Evolutionary conservation across 2,329 filamentous ascomycete genomes (phyloP).

Genomic region (Fusarium multiceps): DNA sequence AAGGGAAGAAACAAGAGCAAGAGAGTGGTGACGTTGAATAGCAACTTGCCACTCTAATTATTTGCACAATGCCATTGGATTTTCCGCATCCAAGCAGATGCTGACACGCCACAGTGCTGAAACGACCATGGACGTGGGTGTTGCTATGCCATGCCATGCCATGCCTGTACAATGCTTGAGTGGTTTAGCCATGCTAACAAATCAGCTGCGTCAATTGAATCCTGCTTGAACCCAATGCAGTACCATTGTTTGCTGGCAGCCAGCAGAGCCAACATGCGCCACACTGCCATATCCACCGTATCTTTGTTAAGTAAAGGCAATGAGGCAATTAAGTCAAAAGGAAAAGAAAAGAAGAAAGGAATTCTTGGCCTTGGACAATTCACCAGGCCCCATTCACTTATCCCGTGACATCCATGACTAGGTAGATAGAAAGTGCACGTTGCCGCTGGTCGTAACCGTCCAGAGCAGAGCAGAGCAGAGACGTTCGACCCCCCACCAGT

Average conservation of each 20-base stretch:
- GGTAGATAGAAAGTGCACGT: conserved; percentile 9
- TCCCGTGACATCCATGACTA: not conserved
- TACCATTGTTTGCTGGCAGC: conserved; percentile 14
- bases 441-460: conserved; percentile 35
- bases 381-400: not conserved
- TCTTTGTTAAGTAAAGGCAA: not conserved
- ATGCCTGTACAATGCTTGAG: not conserved
- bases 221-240: conserved; percentile 26
- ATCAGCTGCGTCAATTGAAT: conserved; percentile 27
- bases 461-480: not conserved
- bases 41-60: conserved; percentile 1
- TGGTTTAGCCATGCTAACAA: conserved; percentile 5
- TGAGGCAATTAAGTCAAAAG: not conserved
- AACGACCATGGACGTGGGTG: conserved; percentile 3
- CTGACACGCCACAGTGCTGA: conserved; percentile 25
- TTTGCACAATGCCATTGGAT: conserved; percentile 3
- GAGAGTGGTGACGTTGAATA: conserved; percentile 5
- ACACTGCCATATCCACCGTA: conserved; percentile 22
- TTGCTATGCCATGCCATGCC: not conserved
- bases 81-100: conserved; percentile 26
- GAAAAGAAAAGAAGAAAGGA: not conserved
- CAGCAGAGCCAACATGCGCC: conserved; percentile 1
- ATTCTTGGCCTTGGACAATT: not conserved
- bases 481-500: conserved; percentile 11
- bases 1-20: conserved; percentile 10